phyloP scores from a whole-genome alignment of 768 basidiomycete species.

The Russula sp. region DNA sequence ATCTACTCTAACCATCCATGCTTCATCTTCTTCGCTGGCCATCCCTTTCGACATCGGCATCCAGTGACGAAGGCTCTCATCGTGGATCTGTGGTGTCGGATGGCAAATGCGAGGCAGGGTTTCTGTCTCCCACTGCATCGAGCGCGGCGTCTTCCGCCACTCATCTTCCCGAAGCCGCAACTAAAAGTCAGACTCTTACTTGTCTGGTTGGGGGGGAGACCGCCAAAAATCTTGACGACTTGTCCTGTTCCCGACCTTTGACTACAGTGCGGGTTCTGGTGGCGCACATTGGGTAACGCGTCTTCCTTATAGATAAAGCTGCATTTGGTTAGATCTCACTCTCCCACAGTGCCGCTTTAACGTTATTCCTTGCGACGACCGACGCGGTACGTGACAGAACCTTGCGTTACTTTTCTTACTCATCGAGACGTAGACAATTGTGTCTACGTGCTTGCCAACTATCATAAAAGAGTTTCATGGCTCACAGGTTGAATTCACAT shows the following conservation, averaged over 20 bases:
- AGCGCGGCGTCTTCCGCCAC: slow-evolving; percentile 11
- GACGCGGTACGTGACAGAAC: slow-evolving; percentile 54
- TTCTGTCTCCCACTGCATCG: slow-evolving; percentile 10
- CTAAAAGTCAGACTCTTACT: slow-evolving; percentile 6
- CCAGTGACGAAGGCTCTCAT: background rate
- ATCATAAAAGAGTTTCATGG: slow-evolving; percentile 66
- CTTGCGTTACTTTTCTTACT: slow-evolving; percentile 11
- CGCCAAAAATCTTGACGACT: background rate
- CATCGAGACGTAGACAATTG: slow-evolving; percentile 46
- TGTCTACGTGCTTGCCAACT: slow-evolving; percentile 79
- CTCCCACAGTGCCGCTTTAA: slow-evolving; percentile 58
- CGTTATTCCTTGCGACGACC: slow-evolving; percentile 81
- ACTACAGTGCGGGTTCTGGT: slow-evolving; percentile 19
- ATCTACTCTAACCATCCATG: slow-evolving; percentile 5
- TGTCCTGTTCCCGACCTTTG: slow-evolving; percentile 10
- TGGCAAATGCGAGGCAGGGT: background rate
- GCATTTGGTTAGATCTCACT: slow-evolving; percentile 7
- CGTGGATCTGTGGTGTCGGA: slow-evolving; percentile 4
- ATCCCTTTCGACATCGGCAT: slow-evolving; percentile 2
- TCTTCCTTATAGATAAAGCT: slow-evolving; percentile 5
- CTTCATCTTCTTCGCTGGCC: slow-evolving; percentile 13
- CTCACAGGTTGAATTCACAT: slow-evolving; percentile 69
- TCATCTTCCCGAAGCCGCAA: slow-evolving; percentile 15
- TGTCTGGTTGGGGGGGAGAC: slow-evolving; percentile 3
- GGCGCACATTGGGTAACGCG: slow-evolving; percentile 22